Conservation (phyloP, 2,329 filamentous ascomycete genomes). For the Boeremia exigua region DNA sequence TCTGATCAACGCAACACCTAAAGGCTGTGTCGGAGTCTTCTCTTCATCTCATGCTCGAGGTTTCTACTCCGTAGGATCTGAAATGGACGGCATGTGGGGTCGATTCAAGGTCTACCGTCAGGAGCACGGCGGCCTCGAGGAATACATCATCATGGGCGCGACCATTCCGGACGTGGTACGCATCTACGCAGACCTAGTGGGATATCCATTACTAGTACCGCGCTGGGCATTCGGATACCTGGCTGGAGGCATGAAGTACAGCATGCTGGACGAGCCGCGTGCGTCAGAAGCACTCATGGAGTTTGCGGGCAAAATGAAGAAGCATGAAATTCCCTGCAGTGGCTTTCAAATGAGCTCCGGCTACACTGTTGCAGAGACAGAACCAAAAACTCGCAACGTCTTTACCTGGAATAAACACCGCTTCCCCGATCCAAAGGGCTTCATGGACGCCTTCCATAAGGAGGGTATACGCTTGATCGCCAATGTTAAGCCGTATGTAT, state of each 20-base stretch:
- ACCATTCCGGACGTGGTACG: constrained; percentile 70
- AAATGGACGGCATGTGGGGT: constrained; percentile 79
- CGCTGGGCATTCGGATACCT: constrained; percentile 77
- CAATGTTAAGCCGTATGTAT: constrained; percentile 76
- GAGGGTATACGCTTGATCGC: constrained; percentile 71
- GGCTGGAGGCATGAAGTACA: constrained; percentile 70
- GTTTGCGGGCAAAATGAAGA: constrained; percentile 66
- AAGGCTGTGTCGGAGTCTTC: constrained; percentile 71
- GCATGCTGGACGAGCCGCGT: constrained; percentile 62
- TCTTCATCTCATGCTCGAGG: constrained; percentile 70
- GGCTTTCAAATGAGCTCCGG: constrained; percentile 76
- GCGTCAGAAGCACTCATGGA: constrained; percentile 64
- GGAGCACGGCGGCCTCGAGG: constrained; percentile 73
- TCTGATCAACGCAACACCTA: constrained; percentile 69
- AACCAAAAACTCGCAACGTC: constrained; percentile 73
- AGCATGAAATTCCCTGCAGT: constrained; percentile 72
- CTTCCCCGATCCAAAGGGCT: constrained; percentile 71
- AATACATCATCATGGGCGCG: constrained; percentile 71
- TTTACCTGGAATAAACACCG: constrained; percentile 74
- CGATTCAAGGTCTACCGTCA: constrained; percentile 77
- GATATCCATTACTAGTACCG: constrained; percentile 71
- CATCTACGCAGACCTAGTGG: constrained; percentile 71
- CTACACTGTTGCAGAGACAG: constrained; percentile 70
- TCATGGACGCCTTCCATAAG: constrained; percentile 66
- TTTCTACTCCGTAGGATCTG: constrained; percentile 70